Evolutionary conservation across 495 filamentous ascomycete species (phyloP).

Genomic region (Aspergillus carlsbadensis): DNA sequence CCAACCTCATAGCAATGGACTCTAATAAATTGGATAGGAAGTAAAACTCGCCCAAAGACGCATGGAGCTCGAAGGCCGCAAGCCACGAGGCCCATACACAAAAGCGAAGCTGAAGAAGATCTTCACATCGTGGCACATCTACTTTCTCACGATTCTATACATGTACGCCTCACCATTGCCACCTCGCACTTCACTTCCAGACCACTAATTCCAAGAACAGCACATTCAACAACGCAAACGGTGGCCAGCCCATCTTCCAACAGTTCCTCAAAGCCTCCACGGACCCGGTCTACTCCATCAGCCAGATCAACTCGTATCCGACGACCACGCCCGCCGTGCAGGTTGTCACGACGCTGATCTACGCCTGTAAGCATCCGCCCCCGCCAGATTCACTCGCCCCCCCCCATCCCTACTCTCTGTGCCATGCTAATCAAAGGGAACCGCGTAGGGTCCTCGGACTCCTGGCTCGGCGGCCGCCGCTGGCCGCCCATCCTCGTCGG

Average conservation of each 20-base stretch:
- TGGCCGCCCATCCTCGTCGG: constrained; percentile 56
- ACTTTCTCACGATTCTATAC: constrained; percentile 44
- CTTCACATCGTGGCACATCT: constrained; percentile 53
- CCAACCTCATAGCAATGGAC: neutral
- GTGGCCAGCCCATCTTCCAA: constrained; percentile 38
- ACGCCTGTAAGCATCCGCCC: constrained; percentile 35
- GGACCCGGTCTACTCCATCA: constrained; percentile 37
- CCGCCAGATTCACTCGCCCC: neutral
- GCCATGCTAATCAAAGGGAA: neutral
- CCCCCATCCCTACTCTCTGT: no score
- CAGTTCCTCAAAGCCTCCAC: constrained; percentile 41
- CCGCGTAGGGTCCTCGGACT: constrained; percentile 44
- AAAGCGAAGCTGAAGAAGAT: constrained; percentile 51
- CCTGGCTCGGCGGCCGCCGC: constrained; percentile 49
- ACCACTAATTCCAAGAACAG: constrained; percentile 18
- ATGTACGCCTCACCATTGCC: constrained; percentile 23
- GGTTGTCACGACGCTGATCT: constrained; percentile 45
- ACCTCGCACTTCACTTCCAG: no score
- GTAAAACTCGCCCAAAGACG: constrained; percentile 40
- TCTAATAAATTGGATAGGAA: no score
- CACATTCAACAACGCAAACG: constrained; percentile 38
- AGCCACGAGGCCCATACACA: constrained; percentile 44
- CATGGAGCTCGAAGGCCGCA: constrained; percentile 49
- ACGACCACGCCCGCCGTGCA: constrained; percentile 48
- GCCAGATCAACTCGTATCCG: constrained; percentile 45